Evolutionary conservation across 116 monocot species (phyloP), one percentile per base, ranked within the genome.

Genomic region (Trichopus zeylanicus): DNA sequence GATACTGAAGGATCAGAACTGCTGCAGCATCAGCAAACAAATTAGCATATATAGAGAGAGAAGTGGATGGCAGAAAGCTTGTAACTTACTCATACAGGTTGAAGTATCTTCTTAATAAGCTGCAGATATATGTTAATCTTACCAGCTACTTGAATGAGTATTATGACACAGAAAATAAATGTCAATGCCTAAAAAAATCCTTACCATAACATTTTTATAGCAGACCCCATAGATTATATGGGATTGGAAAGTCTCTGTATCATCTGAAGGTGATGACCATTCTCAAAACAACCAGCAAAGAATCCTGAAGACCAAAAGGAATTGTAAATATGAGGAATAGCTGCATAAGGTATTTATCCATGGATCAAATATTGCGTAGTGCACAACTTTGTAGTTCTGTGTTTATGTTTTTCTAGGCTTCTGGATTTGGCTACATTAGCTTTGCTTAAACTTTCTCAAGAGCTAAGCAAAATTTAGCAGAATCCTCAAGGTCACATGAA

Each of bases 201-300:
- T 31, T 81, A 97, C 97, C 87, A 87, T 70, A 47, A 84, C 84
- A 77, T 75, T 84, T 67, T 67, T 59, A 75, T 79, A 79, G 37
- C 75, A 67, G 60, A 75, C 59, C 57, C 97, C 97, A 70, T 62
- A 53, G 53, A 63, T 3, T 29, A 87, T 63, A 37, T 29, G 21
- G n/a, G n/a, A 19, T 62, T 56, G 3, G 57, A 79, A 24, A 38
- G 55, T 39, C 34, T 73, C 73, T 60, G 56, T 62, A 46, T 49
- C 21, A 70, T 33, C 62, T 7, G 64, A 68, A 53, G 67, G 65
- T 0, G 76, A 67, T 26, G 51, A 91, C 71, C 82, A 62, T 82
- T 63, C 75, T 78, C 72, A 91, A 60, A 49, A 90, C 59, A 27
- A 68, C 57, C 67, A 81, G 46, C 68, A 97, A 22, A 16, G 79